Evolutionary conservation across 2,329 filamentous ascomycete species (phyloP).

Genomic region (Ceratocystis smalleyi): DNA sequence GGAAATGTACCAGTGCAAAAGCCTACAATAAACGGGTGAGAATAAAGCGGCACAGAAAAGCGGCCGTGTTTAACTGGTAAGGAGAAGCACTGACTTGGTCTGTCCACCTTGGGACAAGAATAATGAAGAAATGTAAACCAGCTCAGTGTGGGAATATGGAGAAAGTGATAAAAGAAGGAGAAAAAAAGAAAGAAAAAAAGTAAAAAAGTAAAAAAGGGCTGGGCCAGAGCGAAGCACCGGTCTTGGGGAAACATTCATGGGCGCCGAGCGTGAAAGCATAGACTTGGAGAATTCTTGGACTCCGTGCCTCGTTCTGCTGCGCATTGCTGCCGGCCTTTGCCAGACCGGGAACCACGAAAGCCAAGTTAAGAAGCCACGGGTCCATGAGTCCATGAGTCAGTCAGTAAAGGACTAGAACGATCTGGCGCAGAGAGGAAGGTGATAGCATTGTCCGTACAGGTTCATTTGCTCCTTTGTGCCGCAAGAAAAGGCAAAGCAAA

Average conservation of each 20-base stretch:
- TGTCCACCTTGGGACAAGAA: not conserved
- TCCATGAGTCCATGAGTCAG: not conserved
- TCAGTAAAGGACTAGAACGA: too few relatives aligned
- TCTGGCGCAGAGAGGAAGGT: too few relatives aligned
- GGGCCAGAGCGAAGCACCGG: not conserved
- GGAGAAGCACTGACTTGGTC: not conserved
- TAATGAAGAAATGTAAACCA: not conserved
- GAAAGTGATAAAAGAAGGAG: not conserved
- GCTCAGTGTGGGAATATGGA: not conserved
- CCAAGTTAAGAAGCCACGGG: not conserved
- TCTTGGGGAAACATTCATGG: too few relatives aligned
- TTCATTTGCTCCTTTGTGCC: too few relatives aligned
- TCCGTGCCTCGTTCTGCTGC: not conserved
- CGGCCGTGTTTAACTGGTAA: not conserved
- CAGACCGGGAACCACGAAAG: not conserved
- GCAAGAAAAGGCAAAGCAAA: too few relatives aligned
- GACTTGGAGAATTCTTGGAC: too few relatives aligned
- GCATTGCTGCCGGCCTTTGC: not conserved
- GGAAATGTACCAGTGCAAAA: not conserved
- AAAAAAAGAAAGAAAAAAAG: not conserved
- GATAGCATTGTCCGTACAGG: too few relatives aligned
- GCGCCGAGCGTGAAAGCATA: too few relatives aligned
- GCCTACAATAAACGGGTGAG: not conserved
- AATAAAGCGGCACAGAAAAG: not conserved
- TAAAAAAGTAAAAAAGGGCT: not conserved